Evolutionary conservation across 1,284 basidiomycete species (phyloP), one percentile per base, ranked within the genome.

Genomic region (Fomitopsis schrenkii): DNA sequence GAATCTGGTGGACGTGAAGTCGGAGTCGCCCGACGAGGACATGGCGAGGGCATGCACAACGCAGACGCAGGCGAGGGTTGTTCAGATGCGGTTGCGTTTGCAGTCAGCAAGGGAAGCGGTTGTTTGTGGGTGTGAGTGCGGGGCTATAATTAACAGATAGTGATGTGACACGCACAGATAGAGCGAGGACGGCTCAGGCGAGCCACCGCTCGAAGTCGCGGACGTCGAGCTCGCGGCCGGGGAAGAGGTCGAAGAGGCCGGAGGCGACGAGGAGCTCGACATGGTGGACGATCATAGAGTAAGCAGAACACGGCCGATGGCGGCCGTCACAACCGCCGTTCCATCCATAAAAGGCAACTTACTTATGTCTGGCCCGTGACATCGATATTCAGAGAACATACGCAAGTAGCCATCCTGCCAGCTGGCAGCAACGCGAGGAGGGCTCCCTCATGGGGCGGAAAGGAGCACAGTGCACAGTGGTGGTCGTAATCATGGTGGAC

Each of bases 1-100:
- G 71, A 88, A 84, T 30, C 87, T 89, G 67, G 61, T 46, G 17
- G 61, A 55, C 53, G 60, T 58, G 17, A 30, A 46, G 28, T 38
- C 26, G 15, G 22, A 17, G 28, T 57, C 30, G 56, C 26, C 36
- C 5, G 54, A 38, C 35, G 35, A 56, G 42, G 55, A 44, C 55
- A 56, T 56, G 40, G 41, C 55, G 41, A 26, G 50, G 17, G 38
- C 38, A 40, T 54, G 52, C 52, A 15, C 52, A 64, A 33, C 44
- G 30, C 36, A 36, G n/a, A 40, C 38, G 38, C 38, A 40, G 38
- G 38, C 38, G 55, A 33, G 72, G 74, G 55, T 60, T 77, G 75
- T 78, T 72, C 62, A 78, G 77, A 44, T n/a, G 33, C 26, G 58
- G 22, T 59, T 55, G 41, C 4, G 58, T 26, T 14, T 14, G 26